Percentiles rank a stretch among this genome's conserved stretches.
These are phyloP conservation scores for Protoeuglena noctilucae DNA, from an alignment of 139 green algal genomes.

Conservation along the genomic window DNA sequence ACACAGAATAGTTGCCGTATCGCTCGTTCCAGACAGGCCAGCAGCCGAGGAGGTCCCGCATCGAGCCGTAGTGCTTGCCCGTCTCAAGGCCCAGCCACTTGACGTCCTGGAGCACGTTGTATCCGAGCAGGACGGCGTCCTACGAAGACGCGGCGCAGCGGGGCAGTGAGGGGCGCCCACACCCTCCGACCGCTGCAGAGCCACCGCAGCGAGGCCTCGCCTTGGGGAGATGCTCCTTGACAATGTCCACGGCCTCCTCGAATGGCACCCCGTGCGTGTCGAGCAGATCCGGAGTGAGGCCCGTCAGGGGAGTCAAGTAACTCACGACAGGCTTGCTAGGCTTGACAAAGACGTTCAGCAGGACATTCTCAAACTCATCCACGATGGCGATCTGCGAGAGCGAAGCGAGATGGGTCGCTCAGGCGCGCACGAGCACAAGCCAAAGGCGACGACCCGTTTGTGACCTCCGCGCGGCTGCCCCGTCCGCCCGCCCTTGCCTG, in stretches of 20 bases:
- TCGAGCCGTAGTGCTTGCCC: constrained; percentile 47
- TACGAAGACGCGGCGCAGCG: too few species aligned
- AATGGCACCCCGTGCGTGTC: constrained; percentile 14
- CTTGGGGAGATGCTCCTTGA: too few species aligned
- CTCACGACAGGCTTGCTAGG: constrained; percentile 44
- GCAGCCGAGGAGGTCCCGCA: constrained; percentile 43
- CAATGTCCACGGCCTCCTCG: too few species aligned
- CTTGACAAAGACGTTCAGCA: constrained; percentile 65
- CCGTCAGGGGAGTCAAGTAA: constrained; percentile 70
- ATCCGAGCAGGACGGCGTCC: constrained; percentile 55
- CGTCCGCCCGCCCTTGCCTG: too few species aligned
- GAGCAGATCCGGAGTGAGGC: constrained; percentile 3
- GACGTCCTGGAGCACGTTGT: constrained; percentile 76
- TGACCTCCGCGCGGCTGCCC: too few species aligned
- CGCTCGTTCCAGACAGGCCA: constrained; percentile 54
- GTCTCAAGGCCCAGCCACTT: constrained; percentile 67
- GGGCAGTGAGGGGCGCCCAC: too few species aligned
- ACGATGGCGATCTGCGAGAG: constrained; percentile 2
- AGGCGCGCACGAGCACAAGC: too few species aligned
- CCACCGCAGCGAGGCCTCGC: too few species aligned
- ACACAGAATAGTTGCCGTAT: constrained; percentile 43
- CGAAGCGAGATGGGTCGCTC: too few species aligned
- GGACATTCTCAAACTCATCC: constrained; percentile 44
- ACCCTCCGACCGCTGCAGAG: too few species aligned
- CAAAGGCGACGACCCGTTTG: too few species aligned